Conservation (phyloP, 495 filamentous ascomycete species). For the Neurospora discreta region DNA sequence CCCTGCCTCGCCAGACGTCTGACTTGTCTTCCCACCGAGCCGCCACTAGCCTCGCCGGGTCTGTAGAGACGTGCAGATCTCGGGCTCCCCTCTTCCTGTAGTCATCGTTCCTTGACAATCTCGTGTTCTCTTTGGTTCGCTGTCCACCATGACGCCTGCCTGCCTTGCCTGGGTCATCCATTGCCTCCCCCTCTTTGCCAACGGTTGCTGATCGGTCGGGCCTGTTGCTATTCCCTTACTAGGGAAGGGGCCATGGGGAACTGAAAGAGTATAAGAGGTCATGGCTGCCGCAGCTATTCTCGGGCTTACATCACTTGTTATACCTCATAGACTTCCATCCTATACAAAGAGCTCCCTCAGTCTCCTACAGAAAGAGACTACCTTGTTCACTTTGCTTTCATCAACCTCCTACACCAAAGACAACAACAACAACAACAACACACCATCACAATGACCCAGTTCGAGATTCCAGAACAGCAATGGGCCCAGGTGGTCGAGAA, state of each 20-base stretch:
- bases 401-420: background rate
- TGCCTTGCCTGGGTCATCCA: background rate
- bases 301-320: background rate
- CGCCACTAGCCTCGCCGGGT: background rate
- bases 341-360: background rate
- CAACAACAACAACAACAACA: background rate
- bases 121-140: constrained; percentile 3
- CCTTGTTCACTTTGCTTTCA: background rate
- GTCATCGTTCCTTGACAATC: background rate
- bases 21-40: background rate
- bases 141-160: background rate
- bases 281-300: background rate
- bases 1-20: background rate
- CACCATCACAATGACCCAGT: constrained; percentile 16
- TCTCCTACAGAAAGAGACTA: background rate
- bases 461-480: constrained; percentile 58
- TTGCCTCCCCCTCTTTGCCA: background rate
- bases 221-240: background rate
- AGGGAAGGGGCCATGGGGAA: background rate
- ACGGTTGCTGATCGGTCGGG: background rate
- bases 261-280: background rate
- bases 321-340: background rate
- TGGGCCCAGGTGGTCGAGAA: constrained; percentile 81
- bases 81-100: background rate
- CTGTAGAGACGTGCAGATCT: constrained; percentile 2